A percentile compares a stretch with the other conserved stretches of the same genome.
These are phyloP conservation scores for Dothidotthia symphoricarpi DNA, from an alignment of 2,329 filamentous ascomycete species.

Conservation along the genomic window DNA sequence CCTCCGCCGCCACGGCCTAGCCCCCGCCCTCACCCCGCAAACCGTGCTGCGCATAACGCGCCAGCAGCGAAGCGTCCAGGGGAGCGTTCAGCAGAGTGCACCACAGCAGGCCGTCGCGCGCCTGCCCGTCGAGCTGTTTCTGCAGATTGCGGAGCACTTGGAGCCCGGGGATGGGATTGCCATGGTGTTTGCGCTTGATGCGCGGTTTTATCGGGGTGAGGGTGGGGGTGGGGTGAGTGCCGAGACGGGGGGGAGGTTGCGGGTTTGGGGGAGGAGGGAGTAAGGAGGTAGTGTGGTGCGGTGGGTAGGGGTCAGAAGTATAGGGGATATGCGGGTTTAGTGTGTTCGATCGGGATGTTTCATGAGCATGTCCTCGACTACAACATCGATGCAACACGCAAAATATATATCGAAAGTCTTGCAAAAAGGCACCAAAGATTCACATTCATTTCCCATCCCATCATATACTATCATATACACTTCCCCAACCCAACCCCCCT, in stretches of 20 bases:
- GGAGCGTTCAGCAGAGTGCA: background rate
- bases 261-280: slow-evolving; percentile 17
- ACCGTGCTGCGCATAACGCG: slow-evolving; percentile 28
- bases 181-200: slow-evolving; percentile 35
- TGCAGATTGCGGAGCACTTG: slow-evolving; percentile 41
- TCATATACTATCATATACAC: too few relatives aligned
- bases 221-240: slow-evolving; percentile 9
- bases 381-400: too few relatives aligned
- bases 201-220: slow-evolving; percentile 15
- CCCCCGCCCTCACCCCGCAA: slow-evolving; percentile 26
- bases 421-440: too few relatives aligned
- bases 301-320: too few relatives aligned
- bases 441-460: too few relatives aligned
- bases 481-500: background rate
- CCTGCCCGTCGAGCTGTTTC: slow-evolving; percentile 45
- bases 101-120: slow-evolving; percentile 4
- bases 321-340: too few relatives aligned
- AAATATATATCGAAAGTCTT: too few relatives aligned
- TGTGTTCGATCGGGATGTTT: too few relatives aligned
- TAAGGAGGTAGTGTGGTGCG: slow-evolving; percentile 1
- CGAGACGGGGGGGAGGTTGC: slow-evolving; percentile 12
- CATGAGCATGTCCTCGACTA: too few relatives aligned
- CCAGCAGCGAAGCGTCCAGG: slow-evolving; percentile 3
- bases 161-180: slow-evolving; percentile 41
- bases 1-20: slow-evolving; percentile 39